Evolutionary conservation across 495 filamentous ascomycete species (phyloP).

Genomic region (Penicillium soppii): DNA sequence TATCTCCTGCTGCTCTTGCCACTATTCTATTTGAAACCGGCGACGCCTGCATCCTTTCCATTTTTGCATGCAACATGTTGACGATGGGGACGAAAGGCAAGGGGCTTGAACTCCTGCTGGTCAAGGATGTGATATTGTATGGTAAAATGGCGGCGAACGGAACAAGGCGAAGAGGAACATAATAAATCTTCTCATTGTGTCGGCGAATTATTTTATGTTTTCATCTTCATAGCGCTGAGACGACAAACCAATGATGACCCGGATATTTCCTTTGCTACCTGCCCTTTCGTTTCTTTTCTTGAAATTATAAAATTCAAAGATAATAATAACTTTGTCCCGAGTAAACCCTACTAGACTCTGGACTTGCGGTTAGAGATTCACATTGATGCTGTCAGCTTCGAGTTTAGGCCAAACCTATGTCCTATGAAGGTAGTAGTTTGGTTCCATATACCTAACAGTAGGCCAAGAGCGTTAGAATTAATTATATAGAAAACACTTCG

Average conservation of each 20-base stretch:
- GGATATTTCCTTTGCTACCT: conserved; percentile 7
- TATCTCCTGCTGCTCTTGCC: conserved; percentile 13
- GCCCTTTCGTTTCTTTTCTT: background rate
- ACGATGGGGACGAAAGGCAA: background rate
- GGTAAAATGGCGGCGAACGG: conserved; percentile 5
- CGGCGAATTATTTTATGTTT: conserved; percentile 25
- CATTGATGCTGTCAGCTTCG: too few species aligned
- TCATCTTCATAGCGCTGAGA: conserved; percentile 37
- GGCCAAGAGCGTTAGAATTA: too few species aligned
- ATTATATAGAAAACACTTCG: too few species aligned
- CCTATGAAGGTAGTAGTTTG: too few species aligned
- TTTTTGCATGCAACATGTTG: too few species aligned
- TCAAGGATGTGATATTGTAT: background rate
- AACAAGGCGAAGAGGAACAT: conserved; percentile 22
- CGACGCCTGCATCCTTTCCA: background rate
- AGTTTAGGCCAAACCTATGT: too few species aligned
- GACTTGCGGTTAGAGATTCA: too few species aligned
- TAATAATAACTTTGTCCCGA: background rate
- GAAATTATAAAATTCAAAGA: conserved; percentile 3
- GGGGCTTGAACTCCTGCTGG: background rate
- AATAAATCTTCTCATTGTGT: conserved; percentile 44
- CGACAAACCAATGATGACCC: conserved; percentile 38
- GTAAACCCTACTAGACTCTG: background rate
- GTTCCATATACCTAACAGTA: too few species aligned
- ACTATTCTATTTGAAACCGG: background rate